Base-by-base conservation (phyloP, 352 stramenopile species). In the Phytophthora quininea region DNA sequence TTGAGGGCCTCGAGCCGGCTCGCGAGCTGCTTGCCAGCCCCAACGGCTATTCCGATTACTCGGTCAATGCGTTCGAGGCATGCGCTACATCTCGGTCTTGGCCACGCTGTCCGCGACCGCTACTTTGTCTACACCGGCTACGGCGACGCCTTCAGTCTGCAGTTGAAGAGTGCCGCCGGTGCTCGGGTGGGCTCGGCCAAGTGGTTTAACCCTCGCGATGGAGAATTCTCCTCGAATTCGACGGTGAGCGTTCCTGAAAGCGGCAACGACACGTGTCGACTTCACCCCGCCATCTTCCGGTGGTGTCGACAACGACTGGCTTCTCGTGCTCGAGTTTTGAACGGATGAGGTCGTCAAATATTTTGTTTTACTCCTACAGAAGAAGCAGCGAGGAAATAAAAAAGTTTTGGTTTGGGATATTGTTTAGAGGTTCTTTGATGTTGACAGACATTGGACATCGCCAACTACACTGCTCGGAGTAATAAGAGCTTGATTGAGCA, bases 61-160 rank as follows among this genome's bases (percentile, higher is more conserved):
- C 45, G 4, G 56, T 51, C n/a, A 50, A 51, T 19, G 31, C 14
- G 14, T 63, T 42, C 45, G 56, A 51, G 56, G 56, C 11, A 40
- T 42, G 19, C 56, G 46, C 11, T 63, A 63, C 35, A 46, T 43
- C 4, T 48, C 46, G 45, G 46, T 55, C 3, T 33, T 49, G 11
- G 46, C 46, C 1, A 31, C 45, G 45, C 27, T 50, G 46, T 37
- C 12, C 47, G 47, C 15, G 47, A 53, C 47, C 19, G 15, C 4
- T 63, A 63, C 46, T 63, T 42, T 15, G 56, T 63, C 7, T 63
- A 63, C 56, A 50, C 56, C 5, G 56, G 56, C 27, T 42, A 63
- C 50, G 50, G 56, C 6, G 56, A 63, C 32, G 3, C 31, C n/a
- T 63, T 56, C 50, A 56, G 50, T 24, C 50, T 56, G 50, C 29